phyloP scores from a whole-genome alignment of 257 asterid species.

The Echites panduratus region DNA sequence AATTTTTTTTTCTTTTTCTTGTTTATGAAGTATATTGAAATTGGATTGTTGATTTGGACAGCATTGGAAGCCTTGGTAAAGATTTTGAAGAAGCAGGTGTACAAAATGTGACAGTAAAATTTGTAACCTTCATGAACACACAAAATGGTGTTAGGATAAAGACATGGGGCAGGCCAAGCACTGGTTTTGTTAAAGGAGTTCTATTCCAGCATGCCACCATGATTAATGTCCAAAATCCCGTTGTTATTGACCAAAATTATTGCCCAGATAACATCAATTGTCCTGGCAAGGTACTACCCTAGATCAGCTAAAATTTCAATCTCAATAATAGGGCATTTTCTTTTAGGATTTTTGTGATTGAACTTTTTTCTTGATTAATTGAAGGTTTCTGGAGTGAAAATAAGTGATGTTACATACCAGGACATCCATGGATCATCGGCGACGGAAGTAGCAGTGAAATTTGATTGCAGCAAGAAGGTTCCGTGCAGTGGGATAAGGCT shows the following conservation, averaged over 20 bases:
- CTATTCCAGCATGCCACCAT: conserved; percentile 44
- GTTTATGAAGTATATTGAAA: background rate
- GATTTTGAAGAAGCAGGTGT: conserved; percentile 50
- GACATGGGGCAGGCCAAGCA: conserved; percentile 62
- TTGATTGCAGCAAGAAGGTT: conserved; percentile 47
- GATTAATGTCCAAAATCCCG: conserved; percentile 56
- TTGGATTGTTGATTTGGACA: conserved; percentile 10
- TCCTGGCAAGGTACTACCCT: conserved; percentile 40
- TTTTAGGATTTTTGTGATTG: background rate
- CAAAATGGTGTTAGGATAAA: conserved; percentile 55
- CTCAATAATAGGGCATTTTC: background rate
- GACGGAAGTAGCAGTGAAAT: conserved; percentile 50
- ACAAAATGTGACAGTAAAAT: conserved; percentile 44
- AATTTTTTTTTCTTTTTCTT: background rate
- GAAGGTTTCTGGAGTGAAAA: conserved; percentile 53
- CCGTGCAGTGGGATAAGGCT: conserved; percentile 48
- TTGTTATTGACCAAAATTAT: conserved; percentile 62
- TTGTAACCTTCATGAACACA: conserved; percentile 31
- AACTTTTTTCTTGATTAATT: background rate
- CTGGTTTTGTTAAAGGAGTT: conserved; percentile 43
- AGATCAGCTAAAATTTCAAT: background rate
- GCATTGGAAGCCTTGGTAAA: conserved; percentile 61
- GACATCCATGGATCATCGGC: conserved; percentile 59
- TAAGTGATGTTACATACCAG: conserved; percentile 41
- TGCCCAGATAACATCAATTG: conserved; percentile 43